These are phyloP conservation scores for Mycena olivaceomarginata DNA, from an alignment of 768 basidiomycete genomes.

Conservation along the genomic window DNA sequence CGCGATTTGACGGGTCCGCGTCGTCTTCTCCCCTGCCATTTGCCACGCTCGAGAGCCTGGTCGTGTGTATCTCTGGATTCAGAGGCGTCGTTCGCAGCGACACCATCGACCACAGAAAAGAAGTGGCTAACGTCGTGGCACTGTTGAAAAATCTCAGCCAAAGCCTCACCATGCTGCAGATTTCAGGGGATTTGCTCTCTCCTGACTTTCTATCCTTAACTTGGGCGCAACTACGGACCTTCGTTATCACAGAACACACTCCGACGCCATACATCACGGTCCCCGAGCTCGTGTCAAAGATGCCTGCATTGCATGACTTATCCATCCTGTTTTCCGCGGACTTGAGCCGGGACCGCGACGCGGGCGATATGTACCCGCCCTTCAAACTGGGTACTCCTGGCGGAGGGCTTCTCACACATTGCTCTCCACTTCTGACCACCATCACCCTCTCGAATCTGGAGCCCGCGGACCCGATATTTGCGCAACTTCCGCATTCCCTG, in stretches of 20 bases:
- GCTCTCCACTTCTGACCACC: neutral
- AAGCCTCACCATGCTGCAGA: neutral
- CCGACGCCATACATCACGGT: slow-evolving; percentile 27
- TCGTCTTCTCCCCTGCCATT: neutral
- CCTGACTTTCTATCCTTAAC: neutral
- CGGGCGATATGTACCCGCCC: slow-evolving; percentile 6
- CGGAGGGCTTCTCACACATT: neutral
- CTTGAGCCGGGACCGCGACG: slow-evolving; percentile 12
- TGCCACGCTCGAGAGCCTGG: no score
- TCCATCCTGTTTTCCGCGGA: slow-evolving; percentile 21
- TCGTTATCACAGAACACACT: slow-evolving; percentile 29
- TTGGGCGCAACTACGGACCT: slow-evolving; percentile 3
- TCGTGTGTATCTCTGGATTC: no score
- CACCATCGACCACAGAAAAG: no score
- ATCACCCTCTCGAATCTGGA: slow-evolving; percentile 27
- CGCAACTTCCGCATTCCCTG: slow-evolving; percentile 19
- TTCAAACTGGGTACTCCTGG: slow-evolving; percentile 20
- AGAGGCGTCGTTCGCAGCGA: no score
- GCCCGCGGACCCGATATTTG: slow-evolving; percentile 31
- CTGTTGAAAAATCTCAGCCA: neutral
- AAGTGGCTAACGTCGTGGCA: neutral
- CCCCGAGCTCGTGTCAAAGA: slow-evolving; percentile 14
- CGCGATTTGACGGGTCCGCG: no score
- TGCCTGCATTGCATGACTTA: slow-evolving; percentile 19
- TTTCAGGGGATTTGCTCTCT: slow-evolving; percentile 26